phyloP scores from a whole-genome alignment of 1,284 basidiomycete genomes.

The Meira nashicola region DNA sequence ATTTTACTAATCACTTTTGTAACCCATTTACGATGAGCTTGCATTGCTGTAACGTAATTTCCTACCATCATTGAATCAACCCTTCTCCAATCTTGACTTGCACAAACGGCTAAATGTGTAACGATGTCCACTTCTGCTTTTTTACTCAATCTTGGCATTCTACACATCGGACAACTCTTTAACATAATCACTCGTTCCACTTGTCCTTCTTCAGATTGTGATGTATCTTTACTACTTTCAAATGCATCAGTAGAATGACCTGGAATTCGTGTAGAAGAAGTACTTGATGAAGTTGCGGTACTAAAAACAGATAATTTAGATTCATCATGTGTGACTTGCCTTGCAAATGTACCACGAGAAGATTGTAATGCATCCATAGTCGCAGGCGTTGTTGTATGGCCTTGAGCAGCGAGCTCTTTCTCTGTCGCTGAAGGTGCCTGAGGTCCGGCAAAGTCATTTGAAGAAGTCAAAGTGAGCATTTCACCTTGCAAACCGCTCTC shows the following conservation, averaged over 20 bases:
- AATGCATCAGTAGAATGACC: background rate
- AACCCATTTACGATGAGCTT: conserved; percentile 95
- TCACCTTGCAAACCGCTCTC: conserved; percentile 15
- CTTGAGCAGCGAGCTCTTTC: conserved; percentile 2
- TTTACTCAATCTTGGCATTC: conserved; percentile 73
- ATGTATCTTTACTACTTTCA: background rate
- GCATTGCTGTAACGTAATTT: conserved; percentile 90
- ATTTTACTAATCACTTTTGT: conserved; percentile 80
- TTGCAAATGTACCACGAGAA: background rate
- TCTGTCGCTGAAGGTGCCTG: conserved; percentile 21
- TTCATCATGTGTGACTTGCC: background rate
- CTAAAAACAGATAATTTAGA: background rate
- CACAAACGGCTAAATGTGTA: conserved; percentile 81
- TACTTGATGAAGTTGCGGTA: background rate
- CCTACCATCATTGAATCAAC: conserved; percentile 68
- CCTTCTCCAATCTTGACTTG: conserved; percentile 78
- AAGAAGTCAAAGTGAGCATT: background rate
- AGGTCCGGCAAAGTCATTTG: conserved; percentile 16
- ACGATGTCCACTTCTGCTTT: conserved; percentile 90
- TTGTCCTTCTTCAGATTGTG: background rate
- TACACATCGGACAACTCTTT: conserved; percentile 87
- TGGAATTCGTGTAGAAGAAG: background rate
- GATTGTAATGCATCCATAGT: background rate
- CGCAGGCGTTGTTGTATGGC: background rate
- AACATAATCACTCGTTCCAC: conserved; percentile 86